Base-by-base conservation (phyloP, 2,329 filamentous ascomycete genomes). In the Neobulgaria alba region DNA sequence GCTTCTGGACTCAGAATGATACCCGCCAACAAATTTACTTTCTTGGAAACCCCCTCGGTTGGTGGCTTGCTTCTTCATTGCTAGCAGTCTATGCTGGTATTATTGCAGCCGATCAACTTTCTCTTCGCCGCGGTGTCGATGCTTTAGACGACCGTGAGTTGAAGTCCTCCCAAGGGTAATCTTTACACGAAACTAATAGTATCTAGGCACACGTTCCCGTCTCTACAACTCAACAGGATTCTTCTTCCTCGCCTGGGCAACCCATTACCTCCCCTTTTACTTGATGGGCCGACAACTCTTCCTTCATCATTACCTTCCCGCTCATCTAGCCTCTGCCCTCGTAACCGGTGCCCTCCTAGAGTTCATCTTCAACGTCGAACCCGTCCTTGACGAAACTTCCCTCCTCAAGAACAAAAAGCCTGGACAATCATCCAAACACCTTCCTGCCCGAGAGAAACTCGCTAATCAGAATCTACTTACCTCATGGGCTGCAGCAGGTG, bases 221-320 rank as follows among this genome's bases (percentile, higher is more conserved):
- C 75, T 98, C 36, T 98, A 98, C 68, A 96, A 96, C 72, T 95
- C 88, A 40, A 96, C 92, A 1, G 92, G 92, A 17, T 98, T 98
- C 76, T 93, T 98, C 71, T 96, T 95, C 78, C 77, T 98, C 42
- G 87, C 88, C 41, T 98, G 92, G 92, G 88, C 86, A 10, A 90
- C 88, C 2, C 92, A 98, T 63, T 98, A 95, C 70, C 79, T 95
- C 63, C 90, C 90, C 38, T 98, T 98, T 72, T 98, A 80, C 68
- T 78, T 95, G 49, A 98, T 98, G 90, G 90, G 90, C 42, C 88
- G 90, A 55, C 90, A 98, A 63, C 80, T 95, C 50, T 98, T 98
- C 79, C 66, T 98, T 53, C 92, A 98, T 64, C 92, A 98, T 66
- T 98, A 98, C 61, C 77, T 98, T 3, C 92, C 92, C 1, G 87